These are phyloP conservation scores for Antitrichia curtipendula DNA, from an alignment of 225 moss, liverwort and hornwort genomes.

Conservation along the genomic window DNA sequence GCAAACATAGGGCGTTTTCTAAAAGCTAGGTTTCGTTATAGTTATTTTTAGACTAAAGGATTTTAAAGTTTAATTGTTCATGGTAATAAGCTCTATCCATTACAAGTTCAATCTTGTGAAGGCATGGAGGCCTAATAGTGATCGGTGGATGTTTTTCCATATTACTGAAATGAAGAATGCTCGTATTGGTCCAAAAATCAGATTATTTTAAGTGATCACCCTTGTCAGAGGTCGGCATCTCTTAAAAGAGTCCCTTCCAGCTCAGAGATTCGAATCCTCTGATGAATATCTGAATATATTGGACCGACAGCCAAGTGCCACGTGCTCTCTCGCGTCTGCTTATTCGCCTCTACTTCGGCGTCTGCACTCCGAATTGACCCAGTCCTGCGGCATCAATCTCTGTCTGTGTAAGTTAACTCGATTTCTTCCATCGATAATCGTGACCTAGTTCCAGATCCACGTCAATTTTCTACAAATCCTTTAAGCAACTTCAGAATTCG, in stretches of 20 bases:
- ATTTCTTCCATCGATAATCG: neutral
- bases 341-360: too few relatives aligned
- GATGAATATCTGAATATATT: neutral
- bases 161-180: neutral
- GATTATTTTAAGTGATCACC: neutral
- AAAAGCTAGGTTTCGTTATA: rapidly evolving
- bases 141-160: neutral
- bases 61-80: neutral
- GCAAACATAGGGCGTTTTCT: neutral
- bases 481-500: neutral
- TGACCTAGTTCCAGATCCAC: neutral
- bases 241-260: neutral
- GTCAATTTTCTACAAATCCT: too few relatives aligned
- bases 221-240: too few relatives aligned
- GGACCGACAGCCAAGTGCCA: neutral
- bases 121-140: rapidly evolving
- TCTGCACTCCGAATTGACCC: neutral
- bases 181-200: neutral
- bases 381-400: neutral
- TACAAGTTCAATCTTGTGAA: rapidly evolving
- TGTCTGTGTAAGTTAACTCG: neutral
- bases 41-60: neutral
- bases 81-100: neutral
- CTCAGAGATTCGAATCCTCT: neutral
- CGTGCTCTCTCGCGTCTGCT: too few relatives aligned